Evolutionary conservation across 257 asterid genomes (phyloP).

Genomic region (Mentha longifolia): DNA sequence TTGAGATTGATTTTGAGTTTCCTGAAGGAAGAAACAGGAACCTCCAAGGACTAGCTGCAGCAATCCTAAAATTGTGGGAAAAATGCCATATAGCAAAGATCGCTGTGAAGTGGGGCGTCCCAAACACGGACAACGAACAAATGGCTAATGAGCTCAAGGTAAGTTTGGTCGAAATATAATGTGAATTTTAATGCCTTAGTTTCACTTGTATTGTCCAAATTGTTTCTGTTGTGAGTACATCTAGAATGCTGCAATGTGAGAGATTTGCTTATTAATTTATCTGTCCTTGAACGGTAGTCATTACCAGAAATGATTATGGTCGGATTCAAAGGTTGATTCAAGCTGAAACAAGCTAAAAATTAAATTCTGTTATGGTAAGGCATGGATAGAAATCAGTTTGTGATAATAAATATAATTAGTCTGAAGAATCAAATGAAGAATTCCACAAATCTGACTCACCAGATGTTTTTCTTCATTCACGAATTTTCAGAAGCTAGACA

Average conservation of each 20-base stretch:
- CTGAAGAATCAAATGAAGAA: background rate
- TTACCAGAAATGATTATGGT: background rate
- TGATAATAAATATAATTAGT: background rate
- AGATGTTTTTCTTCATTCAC: background rate
- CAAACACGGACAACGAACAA: slow-evolving; percentile 82
- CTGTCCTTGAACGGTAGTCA: slow-evolving; percentile 3
- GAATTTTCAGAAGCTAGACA: background rate
- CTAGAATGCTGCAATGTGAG: slow-evolving; percentile 11
- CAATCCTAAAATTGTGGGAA: slow-evolving; percentile 87
- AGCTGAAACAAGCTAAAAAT: background rate
- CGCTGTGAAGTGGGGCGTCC: slow-evolving; percentile 91
- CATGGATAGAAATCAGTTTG: background rate
- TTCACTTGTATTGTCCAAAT: slow-evolving; percentile 11
- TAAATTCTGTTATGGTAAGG: background rate
- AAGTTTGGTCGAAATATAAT: slow-evolving; percentile 41
- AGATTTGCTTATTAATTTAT: background rate
- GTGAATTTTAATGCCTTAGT: slow-evolving; percentile 4
- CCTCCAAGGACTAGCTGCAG: slow-evolving; percentile 88
- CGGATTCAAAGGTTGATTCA: background rate
- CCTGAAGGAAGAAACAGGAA: slow-evolving; percentile 84
- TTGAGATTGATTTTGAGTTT: slow-evolving; percentile 35
- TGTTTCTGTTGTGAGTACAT: slow-evolving; percentile 22
- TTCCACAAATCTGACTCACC: background rate
- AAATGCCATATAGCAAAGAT: slow-evolving; percentile 93
- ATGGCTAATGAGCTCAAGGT: slow-evolving; percentile 96